phyloP scores from a whole-genome alignment of 2,329 filamentous ascomycete genomes.

The Chaetomium sp. region DNA sequence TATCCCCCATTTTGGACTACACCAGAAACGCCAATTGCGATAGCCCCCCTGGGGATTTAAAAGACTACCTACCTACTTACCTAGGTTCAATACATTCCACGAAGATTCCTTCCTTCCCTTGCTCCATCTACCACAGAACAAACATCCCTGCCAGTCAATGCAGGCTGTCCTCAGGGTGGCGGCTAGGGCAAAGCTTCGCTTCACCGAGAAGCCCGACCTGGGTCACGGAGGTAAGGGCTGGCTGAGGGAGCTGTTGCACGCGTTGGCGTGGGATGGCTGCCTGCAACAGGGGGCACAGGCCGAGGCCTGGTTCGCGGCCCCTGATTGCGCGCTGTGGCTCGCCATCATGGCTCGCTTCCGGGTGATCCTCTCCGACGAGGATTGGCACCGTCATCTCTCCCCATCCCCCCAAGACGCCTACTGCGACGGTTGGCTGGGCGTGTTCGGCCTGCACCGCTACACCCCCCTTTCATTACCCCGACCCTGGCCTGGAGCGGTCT shows the following conservation, averaged over 20 bases:
- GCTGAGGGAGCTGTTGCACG: neutral
- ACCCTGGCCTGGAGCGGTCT: neutral
- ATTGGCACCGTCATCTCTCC: neutral
- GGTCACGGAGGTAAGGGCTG: neutral
- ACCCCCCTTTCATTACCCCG: neutral
- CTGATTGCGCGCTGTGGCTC: neutral
- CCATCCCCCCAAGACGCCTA: neutral
- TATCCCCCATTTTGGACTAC: no score
- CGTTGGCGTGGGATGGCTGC: neutral
- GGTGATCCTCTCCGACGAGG: neutral
- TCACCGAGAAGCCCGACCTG: neutral
- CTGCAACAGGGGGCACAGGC: neutral
- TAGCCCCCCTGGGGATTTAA: no score
- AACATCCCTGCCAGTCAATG: no score
- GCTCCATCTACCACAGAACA: no score
- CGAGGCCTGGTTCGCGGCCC: neutral
- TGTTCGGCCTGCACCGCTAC: neutral
- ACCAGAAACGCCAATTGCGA: no score
- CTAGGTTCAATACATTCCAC: no score
- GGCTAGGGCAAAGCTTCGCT: neutral
- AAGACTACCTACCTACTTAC: no score
- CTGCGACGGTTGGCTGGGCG: neutral
- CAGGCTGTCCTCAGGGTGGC: no score
- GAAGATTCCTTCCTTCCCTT: no score
- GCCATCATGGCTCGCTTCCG: neutral